Evolutionary conservation across 225 moss, liverwort and hornwort species (phyloP).

Genomic region (Sphagnum tenellum): DNA sequence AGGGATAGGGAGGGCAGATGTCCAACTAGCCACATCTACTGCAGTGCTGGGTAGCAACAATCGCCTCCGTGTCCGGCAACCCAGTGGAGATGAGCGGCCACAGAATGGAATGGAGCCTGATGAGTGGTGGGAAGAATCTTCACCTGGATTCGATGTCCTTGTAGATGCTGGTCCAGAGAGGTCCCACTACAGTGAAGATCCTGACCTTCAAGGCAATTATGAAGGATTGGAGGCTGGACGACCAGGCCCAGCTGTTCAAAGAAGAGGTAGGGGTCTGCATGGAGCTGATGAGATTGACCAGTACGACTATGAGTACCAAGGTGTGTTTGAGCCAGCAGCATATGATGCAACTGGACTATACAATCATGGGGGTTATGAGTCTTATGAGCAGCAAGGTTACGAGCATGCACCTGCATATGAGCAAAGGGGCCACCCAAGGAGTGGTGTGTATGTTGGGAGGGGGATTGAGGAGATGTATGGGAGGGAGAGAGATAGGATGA

Average conservation of each 20-base stretch:
- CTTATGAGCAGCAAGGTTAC: constrained; percentile 32
- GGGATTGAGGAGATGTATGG: constrained; percentile 20
- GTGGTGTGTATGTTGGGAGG: constrained; percentile 20
- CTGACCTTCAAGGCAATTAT: constrained; percentile 26
- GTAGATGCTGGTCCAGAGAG: constrained; percentile 58
- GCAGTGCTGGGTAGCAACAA: constrained; percentile 19
- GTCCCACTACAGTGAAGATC: constrained; percentile 43
- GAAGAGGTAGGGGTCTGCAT: constrained; percentile 28
- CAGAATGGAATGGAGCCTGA: constrained; percentile 46
- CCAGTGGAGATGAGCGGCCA: constrained; percentile 44
- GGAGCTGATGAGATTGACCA: constrained; percentile 32
- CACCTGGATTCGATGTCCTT: constrained; percentile 69
- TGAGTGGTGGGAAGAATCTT: constrained; percentile 68
- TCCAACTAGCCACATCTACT: constrained; percentile 11
- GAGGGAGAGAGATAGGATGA: constrained; percentile 26
- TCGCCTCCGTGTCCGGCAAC: constrained; percentile 38
- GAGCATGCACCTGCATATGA: constrained; percentile 30
- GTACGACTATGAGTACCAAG: constrained; percentile 31
- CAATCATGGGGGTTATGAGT: constrained; percentile 37
- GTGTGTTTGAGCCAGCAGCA: constrained; percentile 23
- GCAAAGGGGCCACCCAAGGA: constrained; percentile 16
- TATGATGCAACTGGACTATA: constrained; percentile 25
- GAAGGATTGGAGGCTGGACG: constrained; percentile 39
- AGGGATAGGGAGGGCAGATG: constrained; percentile 39
- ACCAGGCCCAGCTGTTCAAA: constrained; percentile 22